Evolutionary conservation across 164 flowering plant species (phyloP).

Genomic region (Aristolochia fimbriata): DNA sequence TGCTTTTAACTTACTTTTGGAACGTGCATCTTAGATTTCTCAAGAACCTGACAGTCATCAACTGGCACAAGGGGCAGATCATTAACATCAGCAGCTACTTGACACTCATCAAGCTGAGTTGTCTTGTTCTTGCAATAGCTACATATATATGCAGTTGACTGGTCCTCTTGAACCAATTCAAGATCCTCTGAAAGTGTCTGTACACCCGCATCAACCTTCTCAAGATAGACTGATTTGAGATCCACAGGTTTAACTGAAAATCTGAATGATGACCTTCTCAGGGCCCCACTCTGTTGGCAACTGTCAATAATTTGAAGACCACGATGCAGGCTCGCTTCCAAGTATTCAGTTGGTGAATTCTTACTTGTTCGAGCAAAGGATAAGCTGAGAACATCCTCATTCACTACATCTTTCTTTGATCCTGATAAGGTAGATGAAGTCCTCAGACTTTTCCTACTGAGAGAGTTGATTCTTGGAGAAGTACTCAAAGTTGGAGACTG

Average conservation of each 20-base stretch:
- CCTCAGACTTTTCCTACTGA: slow-evolving; percentile 69
- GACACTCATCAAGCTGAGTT: slow-evolving; percentile 16
- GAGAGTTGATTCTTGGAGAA: slow-evolving; percentile 44
- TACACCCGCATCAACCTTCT: slow-evolving; percentile 70
- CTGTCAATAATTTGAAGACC: slow-evolving; percentile 69
- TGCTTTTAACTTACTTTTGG: slow-evolving; percentile 55
- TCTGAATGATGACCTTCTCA: slow-evolving; percentile 66
- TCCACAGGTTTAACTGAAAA: slow-evolving; percentile 58
- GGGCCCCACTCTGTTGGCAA: slow-evolving; percentile 47
- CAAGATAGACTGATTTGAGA: slow-evolving; percentile 27
- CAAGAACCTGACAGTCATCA: slow-evolving; percentile 40
- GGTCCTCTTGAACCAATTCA: slow-evolving; percentile 19
- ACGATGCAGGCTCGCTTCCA: slow-evolving; percentile 84
- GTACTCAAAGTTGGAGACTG: slow-evolving; percentile 64
- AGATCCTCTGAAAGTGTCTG: slow-evolving; percentile 44
- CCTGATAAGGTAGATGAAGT: slow-evolving; percentile 50
- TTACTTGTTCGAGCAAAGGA: slow-evolving; percentile 22
- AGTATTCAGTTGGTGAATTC: slow-evolving; percentile 37
- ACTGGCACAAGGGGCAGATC: slow-evolving; percentile 57
- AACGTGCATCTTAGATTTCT: slow-evolving; percentile 49
- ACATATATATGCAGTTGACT: slow-evolving; percentile 33
- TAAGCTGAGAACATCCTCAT: slow-evolving; percentile 16
- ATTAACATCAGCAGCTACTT: slow-evolving; percentile 27
- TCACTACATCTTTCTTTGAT: slow-evolving; percentile 36
- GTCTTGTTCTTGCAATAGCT: slow-evolving; percentile 43